Percentiles rank a stretch among this genome's conserved stretches.
Evolutionary conservation across 2,329 filamentous ascomycete species (phyloP).

Genomic region (Lecanicillium sp.): DNA sequence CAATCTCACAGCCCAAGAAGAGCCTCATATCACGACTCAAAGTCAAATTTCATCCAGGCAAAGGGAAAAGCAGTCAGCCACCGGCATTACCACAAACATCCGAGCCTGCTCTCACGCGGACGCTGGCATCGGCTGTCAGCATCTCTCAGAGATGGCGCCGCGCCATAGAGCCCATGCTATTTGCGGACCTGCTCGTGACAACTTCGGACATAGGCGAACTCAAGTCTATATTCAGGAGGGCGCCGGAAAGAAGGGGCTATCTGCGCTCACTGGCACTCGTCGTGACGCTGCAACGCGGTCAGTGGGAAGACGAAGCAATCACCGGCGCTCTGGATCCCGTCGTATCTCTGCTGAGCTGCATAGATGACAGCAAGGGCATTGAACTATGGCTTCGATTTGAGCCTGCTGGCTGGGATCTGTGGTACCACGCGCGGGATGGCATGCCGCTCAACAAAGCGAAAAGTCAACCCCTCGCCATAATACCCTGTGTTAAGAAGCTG

Average conservation of each 20-base stretch:
- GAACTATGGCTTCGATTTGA: slow-evolving; percentile 1
- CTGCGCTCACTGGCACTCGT: slow-evolving; percentile 1
- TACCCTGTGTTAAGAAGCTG: neutral
- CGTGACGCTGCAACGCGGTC: neutral
- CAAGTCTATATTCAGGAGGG: neutral
- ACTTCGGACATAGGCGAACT: neutral
- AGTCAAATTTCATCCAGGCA: neutral
- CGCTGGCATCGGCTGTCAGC: neutral
- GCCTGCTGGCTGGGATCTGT: neutral
- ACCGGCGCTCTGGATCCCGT: neutral
- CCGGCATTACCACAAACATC: too few species aligned
- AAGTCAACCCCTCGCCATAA: neutral
- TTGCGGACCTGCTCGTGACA: neutral
- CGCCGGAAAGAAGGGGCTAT: neutral
- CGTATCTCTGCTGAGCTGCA: neutral
- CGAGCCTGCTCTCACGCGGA: too few species aligned
- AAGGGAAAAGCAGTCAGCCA: neutral
- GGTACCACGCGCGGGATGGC: neutral
- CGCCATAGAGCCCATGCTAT: slow-evolving; percentile 5
- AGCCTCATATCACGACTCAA: neutral
- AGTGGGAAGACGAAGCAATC: neutral
- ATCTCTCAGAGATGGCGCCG: neutral
- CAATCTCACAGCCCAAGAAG: too few species aligned
- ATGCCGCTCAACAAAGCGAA: neutral
- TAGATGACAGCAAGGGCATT: neutral